Base-by-base conservation (phyloP, 169 alveolate genomes). In the Plasmodium inui region DNA sequence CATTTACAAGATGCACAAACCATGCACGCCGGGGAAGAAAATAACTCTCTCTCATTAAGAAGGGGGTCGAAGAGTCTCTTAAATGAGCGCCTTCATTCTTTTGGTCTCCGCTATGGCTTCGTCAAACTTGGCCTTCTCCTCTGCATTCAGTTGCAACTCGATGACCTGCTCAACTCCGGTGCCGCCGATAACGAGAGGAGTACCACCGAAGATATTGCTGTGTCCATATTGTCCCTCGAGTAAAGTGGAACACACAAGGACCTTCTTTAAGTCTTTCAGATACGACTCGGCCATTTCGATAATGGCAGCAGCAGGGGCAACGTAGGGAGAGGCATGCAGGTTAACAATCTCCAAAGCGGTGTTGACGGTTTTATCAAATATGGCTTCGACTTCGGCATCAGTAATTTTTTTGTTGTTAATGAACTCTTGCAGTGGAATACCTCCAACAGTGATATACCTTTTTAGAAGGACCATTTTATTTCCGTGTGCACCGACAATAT, bases 401-500 rank as follows among this genome's bases (percentile, higher is more conserved):
- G 94, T 82, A 32, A 96, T 81, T 92, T 85, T 93, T 19, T 94
- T 96, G 34, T 93, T 82, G 37, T 90, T 82, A 76, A 96, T 89
- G 88, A 92, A 96, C 46, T 92, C 95, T 50, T 92, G 85, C 19
- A 96, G 83, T 8, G 96, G 89, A 57, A 96, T 93, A 28, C 97
- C 97, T 7, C 96, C 96, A n/a, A 95, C 95, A 50, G 98, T 95
- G 19, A 92, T 93, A 7, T 94, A 96, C 71, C 96, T 92, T 32
- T 86, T 80, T 28, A 96, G 83, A 3, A 95, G 96, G 14, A 94
- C 94, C 97, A 96, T 96, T 32, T 94, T 94, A 88, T 96, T 96
- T 14, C 98, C 98, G 92, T 97, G 98, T 5, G 97, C 98, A 22
- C 98, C 99, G 28, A 97, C 96, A 55, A 97, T 97, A 46, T 83